phyloP scores from a whole-genome alignment of 2,329 filamentous ascomycete species.

The Aureobasidium sp. region DNA sequence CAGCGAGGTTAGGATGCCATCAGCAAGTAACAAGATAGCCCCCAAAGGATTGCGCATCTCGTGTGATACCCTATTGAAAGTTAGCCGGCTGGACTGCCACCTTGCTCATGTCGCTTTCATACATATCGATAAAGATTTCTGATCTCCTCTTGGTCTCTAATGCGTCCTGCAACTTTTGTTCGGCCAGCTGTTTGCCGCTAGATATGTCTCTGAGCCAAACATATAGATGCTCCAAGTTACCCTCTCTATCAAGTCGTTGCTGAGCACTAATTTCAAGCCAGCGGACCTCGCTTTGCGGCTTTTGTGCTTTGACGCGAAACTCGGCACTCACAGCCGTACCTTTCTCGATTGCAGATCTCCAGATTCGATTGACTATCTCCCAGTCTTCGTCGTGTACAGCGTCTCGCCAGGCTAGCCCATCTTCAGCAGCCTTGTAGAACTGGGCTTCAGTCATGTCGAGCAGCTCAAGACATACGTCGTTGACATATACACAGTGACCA shows the following conservation, averaged over 20 bases:
- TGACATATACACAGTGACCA: conserved; percentile 32
- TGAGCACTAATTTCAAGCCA: not conserved
- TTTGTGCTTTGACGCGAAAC: not conserved
- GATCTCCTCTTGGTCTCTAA: conserved; percentile 29
- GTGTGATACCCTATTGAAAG: conserved; percentile 24
- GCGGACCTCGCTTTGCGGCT: not conserved
- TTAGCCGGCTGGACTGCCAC: not conserved
- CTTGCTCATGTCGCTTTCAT: not conserved
- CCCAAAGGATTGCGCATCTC: conserved; percentile 38
- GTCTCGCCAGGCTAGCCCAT: conserved; percentile 19
- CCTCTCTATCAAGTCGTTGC: not conserved
- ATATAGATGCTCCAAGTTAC: not conserved
- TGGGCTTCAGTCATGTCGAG: conserved; percentile 21
- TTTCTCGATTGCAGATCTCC: not conserved
- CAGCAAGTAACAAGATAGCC: conserved; percentile 38
- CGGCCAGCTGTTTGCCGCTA: conserved; percentile 13
- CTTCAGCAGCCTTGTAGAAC: conserved; percentile 5
- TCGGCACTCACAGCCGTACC: not conserved
- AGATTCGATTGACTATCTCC: not conserved
- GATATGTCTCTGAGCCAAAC: not conserved
- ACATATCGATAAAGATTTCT: conserved; percentile 25
- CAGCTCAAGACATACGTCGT: conserved; percentile 33
- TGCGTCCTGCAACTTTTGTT: conserved; percentile 26
- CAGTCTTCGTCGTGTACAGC: conserved; percentile 3
- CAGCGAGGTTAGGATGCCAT: conserved; percentile 33